Evolutionary conservation across 345 rosid genomes (phyloP).

Genomic region (Lepidium africanum): DNA sequence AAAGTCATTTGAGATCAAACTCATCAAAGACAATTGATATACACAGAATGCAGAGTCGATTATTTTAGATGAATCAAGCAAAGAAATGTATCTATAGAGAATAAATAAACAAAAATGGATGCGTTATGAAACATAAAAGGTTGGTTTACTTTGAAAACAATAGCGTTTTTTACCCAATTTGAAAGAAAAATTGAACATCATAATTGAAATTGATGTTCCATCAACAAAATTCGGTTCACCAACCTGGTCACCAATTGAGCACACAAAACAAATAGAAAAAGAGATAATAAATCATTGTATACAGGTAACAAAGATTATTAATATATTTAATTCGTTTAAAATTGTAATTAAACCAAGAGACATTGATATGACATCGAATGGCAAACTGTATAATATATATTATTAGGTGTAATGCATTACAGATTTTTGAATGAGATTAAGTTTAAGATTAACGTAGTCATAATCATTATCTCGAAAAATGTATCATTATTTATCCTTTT

Average conservation of each 20-base stretch:
- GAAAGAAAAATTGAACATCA: neutral
- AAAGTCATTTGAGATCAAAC: neutral
- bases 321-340: no score
- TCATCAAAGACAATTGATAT: neutral
- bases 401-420: no score
- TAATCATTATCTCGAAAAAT: no score
- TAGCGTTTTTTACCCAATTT: neutral
- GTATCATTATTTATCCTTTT: no score
- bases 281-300: neutral
- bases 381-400: no score
- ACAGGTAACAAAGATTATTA: neutral
- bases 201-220: slow-evolving; percentile 7
- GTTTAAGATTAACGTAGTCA: no score
- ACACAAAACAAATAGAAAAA: neutral
- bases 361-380: no score
- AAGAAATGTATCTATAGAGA: neutral
- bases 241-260: slow-evolving; percentile 4
- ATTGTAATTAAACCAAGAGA: no score
- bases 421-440: no score
- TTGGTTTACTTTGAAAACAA: neutral
- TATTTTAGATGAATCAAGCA: neutral
- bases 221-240: slow-evolving; percentile 3
- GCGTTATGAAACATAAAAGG: neutral
- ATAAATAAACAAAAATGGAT: neutral
- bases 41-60: neutral